Conservation (phyloP, 2,329 filamentous ascomycete species). For the Fusarium anthophilum region DNA sequence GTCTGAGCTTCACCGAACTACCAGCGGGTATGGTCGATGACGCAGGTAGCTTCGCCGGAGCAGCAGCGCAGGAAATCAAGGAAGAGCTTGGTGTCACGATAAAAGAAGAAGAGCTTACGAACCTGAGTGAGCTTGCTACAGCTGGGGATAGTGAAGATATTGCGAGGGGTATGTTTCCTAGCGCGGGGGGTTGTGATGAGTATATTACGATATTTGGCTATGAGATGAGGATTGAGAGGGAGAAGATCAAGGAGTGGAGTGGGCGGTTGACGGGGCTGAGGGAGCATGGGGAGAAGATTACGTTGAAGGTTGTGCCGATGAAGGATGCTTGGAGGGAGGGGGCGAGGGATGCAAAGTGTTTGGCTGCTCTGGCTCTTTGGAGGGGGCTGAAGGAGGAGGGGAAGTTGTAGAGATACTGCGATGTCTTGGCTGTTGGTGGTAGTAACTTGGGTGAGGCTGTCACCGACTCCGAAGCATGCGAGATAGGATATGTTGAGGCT, state of each 20-base stretch:
- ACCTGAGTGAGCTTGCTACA: slow-evolving; percentile 61
- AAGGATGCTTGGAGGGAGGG: slow-evolving; percentile 67
- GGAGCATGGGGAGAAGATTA: slow-evolving; percentile 69
- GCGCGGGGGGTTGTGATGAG: slow-evolving; percentile 69
- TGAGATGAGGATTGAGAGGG: slow-evolving; percentile 61
- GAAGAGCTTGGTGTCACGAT: slow-evolving; percentile 69
- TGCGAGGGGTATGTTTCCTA: slow-evolving; percentile 64
- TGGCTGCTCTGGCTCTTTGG: slow-evolving; percentile 67
- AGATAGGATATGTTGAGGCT: neutral
- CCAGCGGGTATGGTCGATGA: slow-evolving; percentile 69
- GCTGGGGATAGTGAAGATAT: slow-evolving; percentile 48
- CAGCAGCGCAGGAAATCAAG: slow-evolving; percentile 67
- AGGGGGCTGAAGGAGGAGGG: slow-evolving; percentile 62
- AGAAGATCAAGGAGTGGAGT: slow-evolving; percentile 62
- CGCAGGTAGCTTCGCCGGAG: slow-evolving; percentile 63
- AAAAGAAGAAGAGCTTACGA: slow-evolving; percentile 55
- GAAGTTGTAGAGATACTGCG: slow-evolving; percentile 40
- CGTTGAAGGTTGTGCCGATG: slow-evolving; percentile 66
- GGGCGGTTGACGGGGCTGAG: slow-evolving; percentile 67
- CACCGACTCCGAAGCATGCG: neutral
- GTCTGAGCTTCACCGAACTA: slow-evolving; percentile 64
- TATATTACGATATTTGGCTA: slow-evolving; percentile 67
- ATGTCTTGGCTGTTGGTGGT: neutral
- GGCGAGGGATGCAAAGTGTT: slow-evolving; percentile 66
- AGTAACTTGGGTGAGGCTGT: neutral